phyloP scores from a whole-genome alignment of 1,284 basidiomycete species.

The Trichosporon ovoides region DNA sequence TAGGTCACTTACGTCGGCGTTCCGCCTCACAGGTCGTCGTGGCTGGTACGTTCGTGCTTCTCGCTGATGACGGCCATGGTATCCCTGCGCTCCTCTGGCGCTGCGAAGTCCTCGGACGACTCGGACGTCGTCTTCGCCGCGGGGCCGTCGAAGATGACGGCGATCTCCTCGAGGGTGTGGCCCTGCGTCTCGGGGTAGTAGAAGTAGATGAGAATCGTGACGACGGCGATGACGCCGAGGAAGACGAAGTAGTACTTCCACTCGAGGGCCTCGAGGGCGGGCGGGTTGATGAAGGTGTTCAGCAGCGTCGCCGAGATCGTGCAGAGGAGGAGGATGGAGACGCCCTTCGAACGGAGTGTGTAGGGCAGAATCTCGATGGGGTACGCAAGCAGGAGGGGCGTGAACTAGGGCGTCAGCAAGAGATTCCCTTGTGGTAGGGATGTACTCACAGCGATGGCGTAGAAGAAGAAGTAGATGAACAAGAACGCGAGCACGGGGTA shows the following conservation, averaged over 20 bases:
- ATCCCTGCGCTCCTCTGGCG: neutral
- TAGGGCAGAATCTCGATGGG: slow-evolving; percentile 24
- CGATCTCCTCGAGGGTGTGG: slow-evolving; percentile 25
- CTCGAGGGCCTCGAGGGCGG: slow-evolving; percentile 23
- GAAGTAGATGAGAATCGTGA: slow-evolving; percentile 18
- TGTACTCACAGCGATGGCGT: slow-evolving; percentile 11
- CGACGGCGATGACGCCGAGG: slow-evolving; percentile 19
- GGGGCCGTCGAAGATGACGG: slow-evolving; percentile 22
- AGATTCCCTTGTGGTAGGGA: slow-evolving; percentile 1
- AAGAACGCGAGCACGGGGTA: slow-evolving; percentile 20
- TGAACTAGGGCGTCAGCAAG: slow-evolving; percentile 3
- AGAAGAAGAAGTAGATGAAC: slow-evolving; percentile 25
- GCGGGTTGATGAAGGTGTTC: slow-evolving; percentile 25
- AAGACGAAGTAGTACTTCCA: slow-evolving; percentile 40
- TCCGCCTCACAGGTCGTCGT: too few relatives aligned
- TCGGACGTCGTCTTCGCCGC: neutral
- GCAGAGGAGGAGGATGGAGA: slow-evolving; percentile 8
- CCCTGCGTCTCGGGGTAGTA: slow-evolving; percentile 30
- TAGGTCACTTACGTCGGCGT: too few relatives aligned
- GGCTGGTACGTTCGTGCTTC: neutral
- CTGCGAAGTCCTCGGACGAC: neutral
- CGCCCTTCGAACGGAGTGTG: slow-evolving; percentile 17
- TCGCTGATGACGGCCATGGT: neutral
- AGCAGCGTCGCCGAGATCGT: slow-evolving; percentile 6
- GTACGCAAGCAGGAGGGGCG: slow-evolving; percentile 18